Evolutionary conservation across 768 basidiomycete species (phyloP), one percentile per base, ranked within the genome.

Genomic region (Pulveroboletus sp.): DNA sequence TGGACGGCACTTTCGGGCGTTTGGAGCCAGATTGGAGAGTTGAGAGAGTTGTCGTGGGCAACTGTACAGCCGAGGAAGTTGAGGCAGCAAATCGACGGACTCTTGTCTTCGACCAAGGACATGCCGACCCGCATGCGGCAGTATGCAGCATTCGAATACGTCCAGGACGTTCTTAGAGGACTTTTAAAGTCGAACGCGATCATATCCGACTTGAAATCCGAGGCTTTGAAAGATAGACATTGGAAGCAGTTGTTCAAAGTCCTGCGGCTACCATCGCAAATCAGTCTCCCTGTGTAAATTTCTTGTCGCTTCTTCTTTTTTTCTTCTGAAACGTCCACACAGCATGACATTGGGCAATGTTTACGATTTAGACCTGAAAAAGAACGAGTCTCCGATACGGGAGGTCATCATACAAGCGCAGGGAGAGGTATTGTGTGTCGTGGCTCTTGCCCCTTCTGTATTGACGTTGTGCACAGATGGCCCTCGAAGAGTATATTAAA

Each of bases 71-170:
- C 97, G 20, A 83, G 97, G 60, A 98, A 98, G 70, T 65, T 99
- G 49, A 84, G 97, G 58, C 90, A 94, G 61, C 89, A 92, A 55
- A 84, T 99, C 45, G 95, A 99, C 60, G 83, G 80, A n/a, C 76
- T 98, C 39, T 70, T 98, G 43, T 75, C 80, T 21, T 92, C 92
- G n/a, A 97, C 95, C 20, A 91, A 94, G 72, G 95, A 98, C 40
- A 97, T 99, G 95, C 97, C 97, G 1, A 95, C 91, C 32, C 78
- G 94, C 52, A 99, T 98, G 97, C 81, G 97, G 45, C 97, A 99
- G 65, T 99, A 99, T 67, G 91, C 94, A 9, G 97, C 97, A 0
- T 99, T 97, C 63, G 97, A 98, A 75, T 94, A 90, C 66, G 93
- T 98, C 2, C 94, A 98, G 63, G 95, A 99, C 36, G 79, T 86